Conservation (phyloP, 1,284 basidiomycete species). For the Volvariella surrecta region DNA sequence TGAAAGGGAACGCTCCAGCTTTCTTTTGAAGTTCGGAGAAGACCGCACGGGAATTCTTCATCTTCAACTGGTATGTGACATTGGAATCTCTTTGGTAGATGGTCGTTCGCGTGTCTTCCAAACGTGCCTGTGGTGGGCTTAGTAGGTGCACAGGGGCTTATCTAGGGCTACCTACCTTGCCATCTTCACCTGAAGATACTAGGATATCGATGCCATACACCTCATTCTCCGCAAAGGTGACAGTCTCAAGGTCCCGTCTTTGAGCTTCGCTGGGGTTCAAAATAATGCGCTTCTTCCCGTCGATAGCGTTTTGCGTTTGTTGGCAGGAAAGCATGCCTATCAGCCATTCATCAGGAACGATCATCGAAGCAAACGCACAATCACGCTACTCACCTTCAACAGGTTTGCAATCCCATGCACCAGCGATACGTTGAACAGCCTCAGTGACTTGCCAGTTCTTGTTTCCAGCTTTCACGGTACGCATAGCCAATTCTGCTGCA, state of each 20-base stretch:
- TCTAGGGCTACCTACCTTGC: conserved; percentile 51
- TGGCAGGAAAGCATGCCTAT: conserved; percentile 86
- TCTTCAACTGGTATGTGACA: conserved; percentile 93
- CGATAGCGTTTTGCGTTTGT: conserved; percentile 89
- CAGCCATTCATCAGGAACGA: background rate
- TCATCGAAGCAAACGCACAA: conserved; percentile 1
- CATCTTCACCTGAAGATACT: conserved; percentile 82
- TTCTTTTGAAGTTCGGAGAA: conserved; percentile 98
- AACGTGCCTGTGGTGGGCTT: conserved; percentile 52
- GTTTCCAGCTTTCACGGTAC: conserved; percentile 80
- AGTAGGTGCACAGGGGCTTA: background rate
- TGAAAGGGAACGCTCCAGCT: conserved; percentile 97
- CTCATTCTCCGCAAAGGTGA: conserved; percentile 87
- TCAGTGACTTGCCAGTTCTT: conserved; percentile 96
- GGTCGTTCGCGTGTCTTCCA: conserved; percentile 85
- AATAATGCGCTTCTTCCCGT: conserved; percentile 95
- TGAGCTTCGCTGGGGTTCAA: conserved; percentile 82
- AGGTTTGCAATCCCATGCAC: conserved; percentile 77
- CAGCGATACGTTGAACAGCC: conserved; percentile 66
- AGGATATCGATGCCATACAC: conserved; percentile 95
- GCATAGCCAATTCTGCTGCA: conserved; percentile 87
- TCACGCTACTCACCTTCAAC: conserved; percentile 65
- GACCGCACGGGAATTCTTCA: conserved; percentile 92
- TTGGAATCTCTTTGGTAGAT: conserved; percentile 88
- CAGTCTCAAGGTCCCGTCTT: conserved; percentile 78